Evolutionary conservation across 73 alveolate genomes (phyloP).

Genomic region (Symbiodinium natans): DNA sequence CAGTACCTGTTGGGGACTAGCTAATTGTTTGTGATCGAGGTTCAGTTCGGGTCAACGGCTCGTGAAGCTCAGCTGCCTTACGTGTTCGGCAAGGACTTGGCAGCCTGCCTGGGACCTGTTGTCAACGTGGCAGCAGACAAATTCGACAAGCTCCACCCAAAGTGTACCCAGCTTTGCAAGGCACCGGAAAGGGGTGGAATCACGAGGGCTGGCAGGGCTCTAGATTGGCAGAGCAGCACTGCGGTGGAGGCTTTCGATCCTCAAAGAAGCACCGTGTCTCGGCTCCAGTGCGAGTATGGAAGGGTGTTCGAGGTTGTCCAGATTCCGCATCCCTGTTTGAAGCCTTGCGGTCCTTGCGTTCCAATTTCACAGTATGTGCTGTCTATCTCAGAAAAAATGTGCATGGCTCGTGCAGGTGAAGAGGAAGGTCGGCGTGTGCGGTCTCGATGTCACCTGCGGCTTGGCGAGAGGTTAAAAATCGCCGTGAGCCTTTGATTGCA

Average conservation of each 20-base stretch:
- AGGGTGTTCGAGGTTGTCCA: too few relatives aligned
- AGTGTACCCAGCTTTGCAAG: constrained; percentile 75
- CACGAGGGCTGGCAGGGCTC: not conserved
- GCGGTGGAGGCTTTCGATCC: not conserved
- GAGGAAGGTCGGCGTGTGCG: constrained; percentile 56
- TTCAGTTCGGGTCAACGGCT: not conserved
- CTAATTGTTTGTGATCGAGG: not conserved
- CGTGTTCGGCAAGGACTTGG: not conserved
- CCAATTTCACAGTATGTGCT: too few relatives aligned
- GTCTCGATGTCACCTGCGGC: constrained; percentile 66
- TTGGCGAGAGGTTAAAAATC: not conserved
- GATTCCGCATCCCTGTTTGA: too few relatives aligned
- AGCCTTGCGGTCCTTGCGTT: too few relatives aligned
- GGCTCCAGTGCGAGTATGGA: too few relatives aligned
- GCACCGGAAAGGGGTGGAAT: not conserved
- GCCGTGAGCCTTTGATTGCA: too few relatives aligned
- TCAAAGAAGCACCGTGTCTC: not conserved
- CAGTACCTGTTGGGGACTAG: not conserved
- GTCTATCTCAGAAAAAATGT: too few relatives aligned
- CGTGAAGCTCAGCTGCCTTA: not conserved
- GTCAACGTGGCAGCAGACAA: constrained; percentile 23
- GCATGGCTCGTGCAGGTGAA: constrained; percentile 22
- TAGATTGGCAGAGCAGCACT: not conserved
- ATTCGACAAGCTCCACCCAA: constrained; percentile 48
- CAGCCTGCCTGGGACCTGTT: constrained; percentile 59